Evolutionary conservation across 306 rosid species (phyloP).

Genomic region (Fagus sylvatica): DNA sequence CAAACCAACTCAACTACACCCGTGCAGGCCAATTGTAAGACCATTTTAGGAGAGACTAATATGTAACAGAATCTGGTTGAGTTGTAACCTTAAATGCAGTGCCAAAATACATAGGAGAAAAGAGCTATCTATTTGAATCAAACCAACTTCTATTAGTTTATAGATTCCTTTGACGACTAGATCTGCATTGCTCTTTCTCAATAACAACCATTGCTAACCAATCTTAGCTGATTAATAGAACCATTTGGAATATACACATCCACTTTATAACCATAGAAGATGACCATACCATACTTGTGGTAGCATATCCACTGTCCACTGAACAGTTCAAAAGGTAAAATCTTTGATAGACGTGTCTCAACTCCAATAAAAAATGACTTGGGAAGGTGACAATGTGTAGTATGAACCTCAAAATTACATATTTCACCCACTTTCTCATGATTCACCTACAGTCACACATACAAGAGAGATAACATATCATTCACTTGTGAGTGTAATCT

Average conservation of each 20-base stretch:
- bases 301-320: background rate
- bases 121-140: background rate
- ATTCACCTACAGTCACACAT: conserved; percentile 13
- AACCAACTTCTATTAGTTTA: background rate
- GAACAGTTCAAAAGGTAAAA: background rate
- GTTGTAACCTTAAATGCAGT: too few relatives aligned
- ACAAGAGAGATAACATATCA: conserved; percentile 29
- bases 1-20: too few relatives aligned
- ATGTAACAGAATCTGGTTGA: too few relatives aligned
- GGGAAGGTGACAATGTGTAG: background rate
- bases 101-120: too few relatives aligned
- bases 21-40: too few relatives aligned
- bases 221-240: background rate
- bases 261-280: background rate
- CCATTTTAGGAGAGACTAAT: too few relatives aligned
- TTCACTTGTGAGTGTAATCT: conserved; percentile 32
- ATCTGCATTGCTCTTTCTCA: background rate
- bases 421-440: background rate
- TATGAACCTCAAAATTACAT: background rate
- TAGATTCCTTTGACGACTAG: background rate
- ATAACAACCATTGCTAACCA: background rate
- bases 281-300: background rate
- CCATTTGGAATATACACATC: background rate
- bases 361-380: background rate
- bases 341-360: background rate